Base-by-base conservation (phyloP, 2,329 filamentous ascomycete species). In the Cryphonectria nitschkei region DNA sequence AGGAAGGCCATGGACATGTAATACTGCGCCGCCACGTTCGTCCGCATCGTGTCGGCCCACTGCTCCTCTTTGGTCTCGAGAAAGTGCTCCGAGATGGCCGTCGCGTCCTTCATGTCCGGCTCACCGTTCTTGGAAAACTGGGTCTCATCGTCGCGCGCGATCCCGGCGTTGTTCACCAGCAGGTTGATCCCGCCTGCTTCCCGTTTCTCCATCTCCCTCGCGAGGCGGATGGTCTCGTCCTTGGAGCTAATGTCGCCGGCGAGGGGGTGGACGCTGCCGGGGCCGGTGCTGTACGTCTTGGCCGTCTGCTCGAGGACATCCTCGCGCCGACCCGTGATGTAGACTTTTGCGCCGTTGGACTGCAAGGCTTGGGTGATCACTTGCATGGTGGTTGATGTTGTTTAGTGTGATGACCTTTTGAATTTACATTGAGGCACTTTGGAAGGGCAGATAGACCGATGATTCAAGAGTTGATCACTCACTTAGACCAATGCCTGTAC, bases 1-100 rank as follows among this genome's bases (percentile, higher is more conserved):
- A 88, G 78, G 74, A 88, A 84, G 1, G 84, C 84, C 76, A 86
- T 85, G 41, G 82, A 82, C 76, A 84, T 84, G 78, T 84, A 88
- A 77, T 83, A 87, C 60, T 82, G 80, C 37, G 80, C 82, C 1
- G 81, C 80, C 34, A 87, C 81, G 68, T 88, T 88, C 32, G 83
- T 86, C 71, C 82, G 80, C 77, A 86, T 84, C 0, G 84, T 87
- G 46, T 85, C 81, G 11, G 78, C 78, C 83, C 84, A 88, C 34
- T 80, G 76, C 58, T 83, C 76, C 3, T 83, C 82, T 60, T 82
- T 80, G 8, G 82, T 83, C 71, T 83, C 81, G 73, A 85, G 79
- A 73, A 88, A 84, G 74, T 87, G 84, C 62, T 86, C 78, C 3
- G 83, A 83, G 68, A 88, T 83, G 32, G 84, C 80, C 74, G 85